Evolutionary conservation across 768 basidiomycete species (phyloP).

Genomic region (Rhodotorula diobovata): DNA sequence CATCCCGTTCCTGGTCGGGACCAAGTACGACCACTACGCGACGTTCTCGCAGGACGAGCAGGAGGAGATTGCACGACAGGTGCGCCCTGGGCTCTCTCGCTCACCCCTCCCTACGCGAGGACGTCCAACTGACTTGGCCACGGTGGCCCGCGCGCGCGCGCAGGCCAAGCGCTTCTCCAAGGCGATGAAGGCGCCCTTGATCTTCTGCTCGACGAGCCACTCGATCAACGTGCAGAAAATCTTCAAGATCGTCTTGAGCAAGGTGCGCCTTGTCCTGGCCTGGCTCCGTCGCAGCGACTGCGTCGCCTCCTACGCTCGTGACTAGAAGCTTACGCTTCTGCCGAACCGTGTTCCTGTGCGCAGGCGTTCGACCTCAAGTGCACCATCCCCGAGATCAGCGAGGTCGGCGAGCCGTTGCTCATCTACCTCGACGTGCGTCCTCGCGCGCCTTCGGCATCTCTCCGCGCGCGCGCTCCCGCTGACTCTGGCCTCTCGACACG

Average conservation of each 20-base stretch:
- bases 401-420: slow-evolving; percentile 90
- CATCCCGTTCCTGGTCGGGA: slow-evolving; percentile 96
- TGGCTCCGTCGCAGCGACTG: no score
- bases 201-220: slow-evolving; percentile 97
- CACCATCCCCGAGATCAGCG: slow-evolving; percentile 87
- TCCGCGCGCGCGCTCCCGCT: neutral
- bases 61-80: slow-evolving; percentile 98
- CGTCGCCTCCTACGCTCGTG: no score
- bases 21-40: slow-evolving; percentile 95
- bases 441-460: neutral
- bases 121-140: neutral
- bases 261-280: slow-evolving; percentile 49
- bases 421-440: slow-evolving; percentile 56
- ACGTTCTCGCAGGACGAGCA: slow-evolving; percentile 96
- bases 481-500: no score
- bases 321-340: neutral
- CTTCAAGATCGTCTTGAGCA: slow-evolving; percentile 94
- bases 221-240: slow-evolving; percentile 99
- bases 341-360: no score
- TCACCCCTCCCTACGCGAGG: neutral
- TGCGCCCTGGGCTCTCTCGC: slow-evolving; percentile 43
- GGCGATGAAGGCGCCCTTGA: slow-evolving; percentile 99
- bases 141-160: no score
- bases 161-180: slow-evolving; percentile 96
- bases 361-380: slow-evolving; percentile 95